Percentiles rank a stretch among this genome's conserved stretches.
Evolutionary conservation across 495 filamentous ascomycete genomes (phyloP).

Genomic region (Evansstolkia leycettana): DNA sequence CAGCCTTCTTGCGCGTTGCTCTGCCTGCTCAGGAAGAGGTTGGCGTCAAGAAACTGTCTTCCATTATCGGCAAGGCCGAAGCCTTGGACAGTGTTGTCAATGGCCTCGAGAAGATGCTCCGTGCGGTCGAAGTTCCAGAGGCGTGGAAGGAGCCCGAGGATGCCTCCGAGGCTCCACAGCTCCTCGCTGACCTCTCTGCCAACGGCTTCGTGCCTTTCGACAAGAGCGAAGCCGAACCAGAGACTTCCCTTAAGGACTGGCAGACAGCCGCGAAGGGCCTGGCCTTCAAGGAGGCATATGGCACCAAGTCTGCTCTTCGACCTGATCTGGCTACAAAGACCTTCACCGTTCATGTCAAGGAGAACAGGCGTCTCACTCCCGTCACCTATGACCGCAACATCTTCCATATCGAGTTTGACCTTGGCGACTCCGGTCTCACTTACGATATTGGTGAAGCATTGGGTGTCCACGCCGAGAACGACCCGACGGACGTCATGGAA

Average conservation of each 20-base stretch:
- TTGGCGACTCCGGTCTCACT: constrained; percentile 76
- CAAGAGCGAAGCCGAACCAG: constrained; percentile 59
- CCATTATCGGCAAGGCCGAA: constrained; percentile 40
- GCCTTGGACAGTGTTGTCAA: constrained; percentile 47
- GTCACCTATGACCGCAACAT: constrained; percentile 90
- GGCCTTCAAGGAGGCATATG: constrained; percentile 89
- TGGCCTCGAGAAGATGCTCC: constrained; percentile 57
- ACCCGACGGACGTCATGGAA: constrained; percentile 59
- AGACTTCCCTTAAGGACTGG: constrained; percentile 59
- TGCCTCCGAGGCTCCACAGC: constrained; percentile 35
- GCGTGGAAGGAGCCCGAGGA: constrained; percentile 60
- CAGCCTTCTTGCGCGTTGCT: constrained; percentile 70
- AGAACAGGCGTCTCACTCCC: constrained; percentile 87
- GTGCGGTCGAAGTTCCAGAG: constrained; percentile 61
- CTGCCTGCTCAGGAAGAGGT: constrained; percentile 41
- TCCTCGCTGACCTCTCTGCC: constrained; percentile 48
- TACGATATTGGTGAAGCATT: constrained; percentile 99
- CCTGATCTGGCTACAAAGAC: constrained; percentile 83
- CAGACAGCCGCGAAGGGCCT: constrained; percentile 74
- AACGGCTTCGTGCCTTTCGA: constrained; percentile 79
- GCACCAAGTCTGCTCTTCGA: constrained; percentile 57
- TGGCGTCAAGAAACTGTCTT: constrained; percentile 42
- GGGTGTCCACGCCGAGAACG: constrained; percentile 90
- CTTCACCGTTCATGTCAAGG: constrained; percentile 77
- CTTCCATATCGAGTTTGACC: constrained; percentile 98